Base-by-base conservation (phyloP, 1,139 yeast species). In the Taphrina wiesneri region DNA sequence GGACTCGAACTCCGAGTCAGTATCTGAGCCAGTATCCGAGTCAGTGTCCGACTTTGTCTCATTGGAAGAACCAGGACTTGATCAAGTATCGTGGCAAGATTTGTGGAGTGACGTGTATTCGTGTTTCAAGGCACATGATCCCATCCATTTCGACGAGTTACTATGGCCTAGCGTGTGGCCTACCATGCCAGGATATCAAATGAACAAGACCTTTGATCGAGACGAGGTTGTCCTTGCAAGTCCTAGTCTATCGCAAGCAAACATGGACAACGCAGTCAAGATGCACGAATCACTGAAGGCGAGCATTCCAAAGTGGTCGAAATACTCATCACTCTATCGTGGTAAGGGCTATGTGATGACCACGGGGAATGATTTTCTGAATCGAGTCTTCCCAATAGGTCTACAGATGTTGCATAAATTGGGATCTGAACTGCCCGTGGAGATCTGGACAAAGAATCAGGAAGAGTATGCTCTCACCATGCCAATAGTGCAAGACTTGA, bases 301-400 rank as follows among this genome's bases (percentile, higher is more conserved):
- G 23, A 23, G 45, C 23, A 39, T 54, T 7, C 59, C 59, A n/a
- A 39, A 21, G 36, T 54, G 49, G 46, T 36, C 59, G 11, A 39
- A 36, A 13, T 54, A 36, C 41, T 21, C 59, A 25, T 6, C 21
- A 13, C 49, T 54, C 34, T 41, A 36, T 39, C 17, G 11, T 9
- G 59, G 59, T 36, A 41, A 13, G 28, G 59, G 59, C 32, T 54
- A 54, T 39, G 59, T 54, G 21, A 54, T 54, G 49, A 54, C 49
- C 9, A 39, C 59, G 4, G 59, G 59, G n/a, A 54, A 34, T 39
- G 34, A 17, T 23, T 54, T 54, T 23, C 49, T 54, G 26, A 54
- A 39, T 54, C 59, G 59, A 4, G 59, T 54, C 36, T 54, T 54
- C 39, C 59, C 59, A 21, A 15, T 54, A 2, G 59, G 59, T 4